Evolutionary conservation across 1,139 yeast genomes (phyloP).

Genomic region (Waltiozyma sp.): DNA sequence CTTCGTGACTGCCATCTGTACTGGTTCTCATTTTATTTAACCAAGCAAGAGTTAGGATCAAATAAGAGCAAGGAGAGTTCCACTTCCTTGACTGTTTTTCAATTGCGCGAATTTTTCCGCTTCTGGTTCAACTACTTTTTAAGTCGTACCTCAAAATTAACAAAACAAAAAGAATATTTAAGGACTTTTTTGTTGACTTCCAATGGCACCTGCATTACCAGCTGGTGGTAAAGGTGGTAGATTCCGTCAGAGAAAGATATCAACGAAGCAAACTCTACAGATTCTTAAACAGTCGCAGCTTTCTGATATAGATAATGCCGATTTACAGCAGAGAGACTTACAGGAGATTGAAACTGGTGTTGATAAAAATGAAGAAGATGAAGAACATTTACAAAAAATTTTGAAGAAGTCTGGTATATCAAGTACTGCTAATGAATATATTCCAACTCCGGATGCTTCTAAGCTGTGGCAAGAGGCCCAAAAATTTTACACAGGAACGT

Average conservation of each 20-base stretch:
- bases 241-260: constrained; percentile 20
- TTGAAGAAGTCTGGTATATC: constrained; percentile 23
- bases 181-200: not conserved
- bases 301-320: constrained; percentile 67
- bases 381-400: constrained; percentile 89
- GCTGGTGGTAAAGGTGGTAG: constrained; percentile 12
- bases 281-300: constrained; percentile 70
- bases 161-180: not conserved
- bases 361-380: constrained; percentile 95
- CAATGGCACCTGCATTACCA: constrained; percentile 10
- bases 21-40: not conserved
- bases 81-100: not conserved
- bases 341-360: constrained; percentile 96
- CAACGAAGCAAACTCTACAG: constrained; percentile 54
- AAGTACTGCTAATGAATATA: constrained; percentile 53
- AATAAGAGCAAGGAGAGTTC: not conserved
- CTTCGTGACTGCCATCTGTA: not conserved
- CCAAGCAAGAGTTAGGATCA: too few relatives aligned
- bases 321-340: constrained; percentile 64
- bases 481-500: constrained; percentile 58
- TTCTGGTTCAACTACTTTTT: not conserved
- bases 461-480: constrained; percentile 68
- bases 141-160: too few relatives aligned
- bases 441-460: constrained; percentile 97
- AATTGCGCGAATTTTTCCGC: not conserved